These are phyloP conservation scores for Phlegmacium glaucopus DNA, from an alignment of 768 basidiomycete species.

Conservation along the genomic window DNA sequence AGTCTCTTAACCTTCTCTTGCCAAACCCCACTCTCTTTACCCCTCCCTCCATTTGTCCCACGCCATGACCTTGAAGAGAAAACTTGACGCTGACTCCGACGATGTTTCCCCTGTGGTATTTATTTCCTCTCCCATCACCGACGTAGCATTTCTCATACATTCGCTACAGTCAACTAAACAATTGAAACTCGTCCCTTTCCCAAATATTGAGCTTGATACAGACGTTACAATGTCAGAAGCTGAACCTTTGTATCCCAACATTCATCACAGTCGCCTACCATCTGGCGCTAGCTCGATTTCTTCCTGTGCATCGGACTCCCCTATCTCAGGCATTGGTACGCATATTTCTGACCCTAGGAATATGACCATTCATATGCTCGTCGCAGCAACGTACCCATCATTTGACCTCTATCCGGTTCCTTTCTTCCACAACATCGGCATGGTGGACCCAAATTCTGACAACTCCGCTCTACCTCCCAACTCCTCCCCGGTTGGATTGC, in stretches of 20 bases:
- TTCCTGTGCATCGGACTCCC: constrained; percentile 47
- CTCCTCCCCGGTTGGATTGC: constrained; percentile 53
- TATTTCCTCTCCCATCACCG: constrained; percentile 13
- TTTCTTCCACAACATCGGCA: constrained; percentile 43
- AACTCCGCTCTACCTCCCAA: constrained; percentile 40
- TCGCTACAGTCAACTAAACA: constrained; percentile 51
- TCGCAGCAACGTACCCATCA: constrained; percentile 50
- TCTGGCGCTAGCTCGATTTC: constrained; percentile 64
- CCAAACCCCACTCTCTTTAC: constrained; percentile 17
- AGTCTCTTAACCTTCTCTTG: constrained; percentile 16
- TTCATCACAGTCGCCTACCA: constrained; percentile 59
- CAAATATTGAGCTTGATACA: constrained; percentile 55
- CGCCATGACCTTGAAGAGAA: constrained; percentile 73
- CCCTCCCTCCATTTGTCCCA: constrained; percentile 9
- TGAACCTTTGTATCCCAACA: constrained; percentile 50
- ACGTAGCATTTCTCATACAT: constrained; percentile 19
- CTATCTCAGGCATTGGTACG: constrained; percentile 47
- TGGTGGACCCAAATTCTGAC: constrained; percentile 46
- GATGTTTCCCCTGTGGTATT: constrained; percentile 50
- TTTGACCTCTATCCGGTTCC: constrained; percentile 62
- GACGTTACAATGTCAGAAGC: constrained; percentile 74
- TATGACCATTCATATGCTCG: constrained; percentile 2
- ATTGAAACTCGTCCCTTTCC: constrained; percentile 73
- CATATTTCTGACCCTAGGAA: constrained; percentile 7
- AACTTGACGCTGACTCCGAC: constrained; percentile 58